Evolutionary conservation across 768 basidiomycete species (phyloP).

Genomic region (Boletus edulis): DNA sequence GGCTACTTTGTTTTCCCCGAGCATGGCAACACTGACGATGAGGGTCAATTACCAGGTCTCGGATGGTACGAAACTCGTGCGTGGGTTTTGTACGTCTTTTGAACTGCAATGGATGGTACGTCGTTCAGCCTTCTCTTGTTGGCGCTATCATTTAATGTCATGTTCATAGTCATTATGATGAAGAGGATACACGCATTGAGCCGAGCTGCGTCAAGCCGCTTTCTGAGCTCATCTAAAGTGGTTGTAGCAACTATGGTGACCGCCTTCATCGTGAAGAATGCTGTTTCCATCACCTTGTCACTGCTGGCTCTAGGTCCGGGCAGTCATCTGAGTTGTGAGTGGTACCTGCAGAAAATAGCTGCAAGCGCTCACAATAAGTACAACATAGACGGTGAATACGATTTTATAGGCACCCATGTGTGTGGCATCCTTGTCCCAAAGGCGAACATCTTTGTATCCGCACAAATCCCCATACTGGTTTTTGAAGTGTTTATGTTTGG

Average conservation of each 20-base stretch:
- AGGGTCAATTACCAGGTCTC: constrained; percentile 7
- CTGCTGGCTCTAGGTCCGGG: constrained; percentile 11
- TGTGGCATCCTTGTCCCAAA: constrained; percentile 1
- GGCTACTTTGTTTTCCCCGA: neutral
- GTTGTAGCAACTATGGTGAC: constrained; percentile 4
- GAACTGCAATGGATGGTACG: constrained; percentile 19
- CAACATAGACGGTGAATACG: neutral
- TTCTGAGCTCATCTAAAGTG: constrained; percentile 7
- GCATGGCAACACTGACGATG: neutral
- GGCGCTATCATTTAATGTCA: neutral
- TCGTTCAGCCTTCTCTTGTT: neutral
- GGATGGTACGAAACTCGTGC: constrained; percentile 10
- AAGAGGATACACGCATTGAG: constrained; percentile 17
- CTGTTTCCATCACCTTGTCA: constrained; percentile 1
- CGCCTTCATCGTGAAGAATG: constrained; percentile 7
- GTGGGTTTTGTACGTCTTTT: constrained; percentile 15
- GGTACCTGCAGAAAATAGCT: neutral
- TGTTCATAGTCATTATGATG: constrained; percentile 18
- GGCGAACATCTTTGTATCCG: neutral
- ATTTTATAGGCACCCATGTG: neutral
- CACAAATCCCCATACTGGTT: constrained; percentile 5
- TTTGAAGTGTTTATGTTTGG: constrained; percentile 18
- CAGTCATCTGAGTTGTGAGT: constrained; percentile 6
- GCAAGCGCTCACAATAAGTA: neutral
- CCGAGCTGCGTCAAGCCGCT: neutral